phyloP scores from a whole-genome alignment of 2,329 filamentous ascomycete species.

The Fonsecaea erecta region DNA sequence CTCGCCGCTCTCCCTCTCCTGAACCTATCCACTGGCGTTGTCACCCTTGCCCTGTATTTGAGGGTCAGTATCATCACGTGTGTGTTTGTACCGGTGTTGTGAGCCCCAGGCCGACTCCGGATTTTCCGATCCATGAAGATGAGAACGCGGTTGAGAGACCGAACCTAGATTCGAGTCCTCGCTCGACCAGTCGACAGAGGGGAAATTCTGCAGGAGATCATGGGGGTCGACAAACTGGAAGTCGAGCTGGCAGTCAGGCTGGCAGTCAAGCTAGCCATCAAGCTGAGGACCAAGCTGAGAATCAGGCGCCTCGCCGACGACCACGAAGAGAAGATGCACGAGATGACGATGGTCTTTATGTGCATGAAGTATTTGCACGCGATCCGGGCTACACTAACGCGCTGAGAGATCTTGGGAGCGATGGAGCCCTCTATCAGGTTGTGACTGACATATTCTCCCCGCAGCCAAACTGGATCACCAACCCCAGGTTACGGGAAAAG shows the following conservation, averaged over 20 bases:
- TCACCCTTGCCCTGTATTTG: conserved; percentile 26
- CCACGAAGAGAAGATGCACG: not conserved
- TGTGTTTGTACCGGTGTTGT: not conserved
- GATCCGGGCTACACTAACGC: not conserved
- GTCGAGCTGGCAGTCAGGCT: too few species aligned
- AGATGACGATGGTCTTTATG: not conserved
- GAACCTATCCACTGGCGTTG: conserved; percentile 1
- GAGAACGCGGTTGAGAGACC: not conserved
- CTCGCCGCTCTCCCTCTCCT: not conserved
- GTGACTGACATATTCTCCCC: not conserved
- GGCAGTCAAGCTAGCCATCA: too few species aligned
- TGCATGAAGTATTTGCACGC: not conserved
- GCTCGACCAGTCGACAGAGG: not conserved
- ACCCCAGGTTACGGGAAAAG: not conserved
- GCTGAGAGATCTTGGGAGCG: not conserved
- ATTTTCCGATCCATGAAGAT: not conserved
- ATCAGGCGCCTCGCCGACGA: too few species aligned
- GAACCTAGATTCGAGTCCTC: not conserved
- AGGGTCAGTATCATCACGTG: conserved; percentile 28
- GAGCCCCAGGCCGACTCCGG: not conserved
- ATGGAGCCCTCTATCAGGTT: not conserved
- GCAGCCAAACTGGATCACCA: not conserved
- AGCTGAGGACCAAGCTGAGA: not conserved
- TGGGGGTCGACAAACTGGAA: too few species aligned
- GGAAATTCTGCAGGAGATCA: too few species aligned